Base-by-base conservation (phyloP, 495 filamentous ascomycete genomes). In the Lasiosphaeria ovina region DNA sequence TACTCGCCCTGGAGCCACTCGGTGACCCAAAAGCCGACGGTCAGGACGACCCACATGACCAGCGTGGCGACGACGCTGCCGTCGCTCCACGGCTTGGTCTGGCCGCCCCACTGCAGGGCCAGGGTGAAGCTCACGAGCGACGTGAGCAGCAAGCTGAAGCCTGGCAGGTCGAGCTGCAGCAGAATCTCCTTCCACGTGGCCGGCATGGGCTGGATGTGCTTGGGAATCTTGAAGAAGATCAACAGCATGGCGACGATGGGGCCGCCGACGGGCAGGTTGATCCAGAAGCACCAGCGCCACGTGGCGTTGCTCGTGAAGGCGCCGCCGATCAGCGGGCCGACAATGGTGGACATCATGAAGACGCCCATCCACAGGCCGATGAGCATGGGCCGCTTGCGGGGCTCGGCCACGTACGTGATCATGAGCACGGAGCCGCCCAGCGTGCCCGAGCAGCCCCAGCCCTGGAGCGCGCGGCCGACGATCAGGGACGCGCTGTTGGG, bases 271-370 rank as follows among this genome's bases (percentile, higher is more conserved):
- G 85, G 85, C n/a, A 88, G 77, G 64, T 88, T 89, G 51, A 90
- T 84, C 67, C 87, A 79, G 61, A 17, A 84, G 73, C 87, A 89
- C 87, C 86, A 89, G 57, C 88, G 67, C 88, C 88, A 90, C 9
- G 77, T 75, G 32, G 80, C 71, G 40, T 84, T 80, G 47, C 83
- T 79, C 5, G 86, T 87, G 55, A 89, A 85, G 0, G 79, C 83
- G 47, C 85, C 86, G 48, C 83, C 83, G 7, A 86, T 49, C 6
- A 86, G 53, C 5, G 83, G 83, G 1, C 83, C 83, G 9, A 73
- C 45, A 0, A 83, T 74, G 35, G 67, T 64, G 2, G 64, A 61
- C 8, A 67, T 59, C 35, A 60, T 59, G 59, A 75, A 74, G 54
- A 76, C 60, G 67, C 66, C 62, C 31, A 73, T 74, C 60, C 77